Evolutionary conservation across 164 flowering plant genomes (phyloP), one percentile per base, ranked within the genome.

Genomic region (Kalanchoe fedtschenkoi): DNA sequence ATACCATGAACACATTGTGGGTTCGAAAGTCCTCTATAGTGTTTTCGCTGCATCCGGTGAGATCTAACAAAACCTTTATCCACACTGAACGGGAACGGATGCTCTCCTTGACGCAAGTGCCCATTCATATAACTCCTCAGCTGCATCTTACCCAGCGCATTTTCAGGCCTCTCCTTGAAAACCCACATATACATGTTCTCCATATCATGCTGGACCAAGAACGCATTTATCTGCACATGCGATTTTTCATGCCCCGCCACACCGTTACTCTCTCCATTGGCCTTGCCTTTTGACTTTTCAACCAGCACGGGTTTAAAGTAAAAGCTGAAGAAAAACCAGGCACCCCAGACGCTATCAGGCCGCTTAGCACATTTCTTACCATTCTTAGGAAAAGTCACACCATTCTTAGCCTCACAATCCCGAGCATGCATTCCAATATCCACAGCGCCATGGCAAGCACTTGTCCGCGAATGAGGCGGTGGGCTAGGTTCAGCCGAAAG

Each of bases 131-230:
- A 75, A 63, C 73, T 72, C 61, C 78, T 66, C 65, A 75, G 46
- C 71, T 75, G 78, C 78, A 75, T 75, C 67, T 75, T 75, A 19
- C 75, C 78, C 53, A 75, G 46, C 5, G 75, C 78, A 72, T 72
- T 72, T 46, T 75, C 75, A 39, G 78, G 78, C 67, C 71, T 72
- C 51, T 75, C 78, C 69, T 72, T 75, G 39, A 75, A 75, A 34
- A 75, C 71, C 78, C 78, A 75, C 78, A 75, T 72, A 43, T 75
- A 75, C 65, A 72, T 66, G 34, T 75, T 75, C 69, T 75, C 78
- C 78, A 72, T 72, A 67, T 75, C 78, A 56, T 72, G 78, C 58
- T 75, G 78, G 59, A 75, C 78, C 62, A 75, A 32, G 65, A 75
- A 75, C 5, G 65, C 38, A 53, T 75, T 73, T 5, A 69, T 66